A percentile compares a stretch with the other conserved stretches of the same genome.
phyloP scores from a whole-genome alignment of 106 monocot genomes.

The Gastrodia elata region DNA sequence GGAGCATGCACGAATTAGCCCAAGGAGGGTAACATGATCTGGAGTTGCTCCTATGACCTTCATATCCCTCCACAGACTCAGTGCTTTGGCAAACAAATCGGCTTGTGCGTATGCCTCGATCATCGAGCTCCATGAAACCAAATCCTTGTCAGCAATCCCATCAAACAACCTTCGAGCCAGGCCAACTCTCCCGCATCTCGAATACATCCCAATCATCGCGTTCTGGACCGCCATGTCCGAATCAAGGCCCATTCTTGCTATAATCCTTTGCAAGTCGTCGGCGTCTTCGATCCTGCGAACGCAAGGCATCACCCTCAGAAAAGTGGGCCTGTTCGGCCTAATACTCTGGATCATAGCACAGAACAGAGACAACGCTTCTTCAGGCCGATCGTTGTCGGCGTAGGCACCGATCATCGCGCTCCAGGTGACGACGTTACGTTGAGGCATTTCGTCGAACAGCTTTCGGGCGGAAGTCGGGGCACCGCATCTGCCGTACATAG shows the following conservation, averaged over 20 bases:
- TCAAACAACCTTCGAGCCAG: slow-evolving; percentile 33
- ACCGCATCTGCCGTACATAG: slow-evolving; percentile 34
- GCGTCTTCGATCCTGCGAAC: slow-evolving; percentile 19
- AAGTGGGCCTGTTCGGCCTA: slow-evolving; percentile 30
- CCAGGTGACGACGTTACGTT: slow-evolving; percentile 26
- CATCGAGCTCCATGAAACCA: slow-evolving; percentile 51
- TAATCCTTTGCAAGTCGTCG: slow-evolving; percentile 23
- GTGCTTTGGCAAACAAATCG: slow-evolving; percentile 21
- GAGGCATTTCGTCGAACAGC: slow-evolving; percentile 29
- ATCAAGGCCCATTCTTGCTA: slow-evolving; percentile 17
- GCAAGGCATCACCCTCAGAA: slow-evolving; percentile 43
- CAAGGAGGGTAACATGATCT: slow-evolving; percentile 14
- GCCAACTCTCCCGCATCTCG: slow-evolving; percentile 31
- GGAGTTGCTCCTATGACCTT: slow-evolving; percentile 8
- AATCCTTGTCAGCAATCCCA: slow-evolving; percentile 23
- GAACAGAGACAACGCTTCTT: slow-evolving; percentile 15
- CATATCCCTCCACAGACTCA: slow-evolving; percentile 35
- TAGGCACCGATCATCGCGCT: slow-evolving; percentile 26
- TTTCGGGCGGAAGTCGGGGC: slow-evolving; percentile 4
- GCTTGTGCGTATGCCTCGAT: slow-evolving; percentile 35
- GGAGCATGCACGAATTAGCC: slow-evolving; percentile 13
- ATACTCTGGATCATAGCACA: slow-evolving; percentile 19
- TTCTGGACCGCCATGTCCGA: slow-evolving; percentile 26
- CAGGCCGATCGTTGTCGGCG: slow-evolving; percentile 12
- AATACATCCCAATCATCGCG: slow-evolving; percentile 35